Conservation (phyloP, 768 basidiomycete genomes). For the Rhizopogon salebrosus region DNA sequence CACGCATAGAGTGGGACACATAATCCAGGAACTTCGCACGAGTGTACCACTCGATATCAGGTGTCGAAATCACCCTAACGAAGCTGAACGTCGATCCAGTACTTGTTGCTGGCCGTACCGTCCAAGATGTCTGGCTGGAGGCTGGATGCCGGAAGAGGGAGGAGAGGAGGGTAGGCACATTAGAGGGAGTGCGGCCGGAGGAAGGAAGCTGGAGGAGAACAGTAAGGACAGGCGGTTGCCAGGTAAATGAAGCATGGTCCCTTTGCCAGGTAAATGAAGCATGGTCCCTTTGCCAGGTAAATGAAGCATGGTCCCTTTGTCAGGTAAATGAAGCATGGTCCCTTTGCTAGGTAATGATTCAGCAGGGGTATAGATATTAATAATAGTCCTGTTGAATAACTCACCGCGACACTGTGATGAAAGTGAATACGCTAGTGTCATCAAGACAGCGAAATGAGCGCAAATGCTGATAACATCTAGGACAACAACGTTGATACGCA, state of each 20-base stretch:
- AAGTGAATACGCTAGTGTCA: slow-evolving; percentile 22
- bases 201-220: too few relatives aligned
- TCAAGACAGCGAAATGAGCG: slow-evolving; percentile 22
- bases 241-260: too few relatives aligned
- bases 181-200: too few relatives aligned
- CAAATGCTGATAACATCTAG: slow-evolving; percentile 16
- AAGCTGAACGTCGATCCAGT: slow-evolving; percentile 95
- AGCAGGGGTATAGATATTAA: slow-evolving; percentile 30
- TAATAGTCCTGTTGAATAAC: slow-evolving; percentile 28
- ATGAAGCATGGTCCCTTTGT: too few relatives aligned
- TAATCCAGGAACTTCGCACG: slow-evolving; percentile 99
- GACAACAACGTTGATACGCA: slow-evolving; percentile 8
- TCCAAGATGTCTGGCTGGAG: slow-evolving; percentile 93
- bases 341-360: slow-evolving; percentile 4
- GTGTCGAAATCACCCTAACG: slow-evolving; percentile 99
- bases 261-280: too few relatives aligned
- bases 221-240: too few relatives aligned
- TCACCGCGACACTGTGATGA: slow-evolving; percentile 9
- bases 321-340: slow-evolving; percentile 6
- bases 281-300: too few relatives aligned
- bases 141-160: too few relatives aligned
- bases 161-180: too few relatives aligned
- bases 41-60: slow-evolving; percentile 95
- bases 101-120: slow-evolving; percentile 96
- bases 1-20: slow-evolving; percentile 93